Evolutionary conservation across 768 basidiomycete genomes (phyloP), one percentile per base, ranked within the genome.

Genomic region (Rickenella mellea): DNA sequence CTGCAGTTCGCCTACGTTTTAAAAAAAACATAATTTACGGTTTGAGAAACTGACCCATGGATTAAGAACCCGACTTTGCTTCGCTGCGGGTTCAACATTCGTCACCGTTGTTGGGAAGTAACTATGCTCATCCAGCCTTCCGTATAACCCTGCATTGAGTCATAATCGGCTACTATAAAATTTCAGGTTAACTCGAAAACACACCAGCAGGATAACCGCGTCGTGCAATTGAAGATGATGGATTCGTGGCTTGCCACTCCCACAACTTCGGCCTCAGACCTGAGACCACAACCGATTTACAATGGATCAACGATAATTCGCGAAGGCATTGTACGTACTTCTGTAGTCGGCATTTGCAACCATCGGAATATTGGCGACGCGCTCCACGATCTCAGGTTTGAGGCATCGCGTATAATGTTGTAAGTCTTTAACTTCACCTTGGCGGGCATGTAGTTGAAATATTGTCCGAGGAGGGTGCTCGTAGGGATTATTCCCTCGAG

Each of bases 31-130:
- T 5, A 19, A 6, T 30, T 11, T 11, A 17, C 15, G 27, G 14
- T 6, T 35, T 14, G 19, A n/a, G 38, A 3, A 22, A 50, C 74
- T 41, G 58, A 83, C 82, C 41, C 66, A 68, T 6, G 84, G 81
- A 51, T 85, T 71, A 8, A 89, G 62, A 11, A 88, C 78, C 29
- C 66, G 68, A 46, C 72, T 71, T 50, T 88, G 86, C 54, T 87
- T 89, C 4, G 83, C 86, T 1, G 75, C 85, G 0, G 85, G 84
- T 39, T 79, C 76, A 29, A 89, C 69, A 44, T 89, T 87, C 0
- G 83, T 85, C 11, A 86, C 80, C 0, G 79, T 87, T 0, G 86
- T 87, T 29, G 71, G 73, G 52, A 89, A 89, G 51, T 69, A 76
- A 6, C 53, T 52, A 17, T 73, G 54, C 39, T 60, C 56, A 46